A percentile compares a stretch with the other conserved stretches of the same genome.
phyloP scores from a whole-genome alignment of 1,284 basidiomycete species.

The Pseudomicrostroma phylloplanum region DNA sequence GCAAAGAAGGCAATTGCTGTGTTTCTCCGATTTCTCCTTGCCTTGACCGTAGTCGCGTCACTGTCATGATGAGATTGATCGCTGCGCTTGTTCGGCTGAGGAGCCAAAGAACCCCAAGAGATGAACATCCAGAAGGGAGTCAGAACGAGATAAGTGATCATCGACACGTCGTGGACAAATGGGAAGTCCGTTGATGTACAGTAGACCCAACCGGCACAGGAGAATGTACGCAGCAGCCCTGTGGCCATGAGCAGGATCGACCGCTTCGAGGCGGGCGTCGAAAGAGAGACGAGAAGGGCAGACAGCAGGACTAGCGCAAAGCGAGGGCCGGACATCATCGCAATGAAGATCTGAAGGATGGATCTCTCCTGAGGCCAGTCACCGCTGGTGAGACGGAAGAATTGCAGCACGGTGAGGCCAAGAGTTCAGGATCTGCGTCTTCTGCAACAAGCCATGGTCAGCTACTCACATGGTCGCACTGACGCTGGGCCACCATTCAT shows the following conservation, averaged over 20 bases:
- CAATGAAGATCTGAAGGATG: constrained; percentile 83
- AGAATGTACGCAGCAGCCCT: constrained; percentile 70
- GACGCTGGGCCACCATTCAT: constrained; percentile 89
- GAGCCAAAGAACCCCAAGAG: constrained; percentile 31
- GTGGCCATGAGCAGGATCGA: constrained; percentile 56
- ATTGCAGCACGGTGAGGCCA: neutral
- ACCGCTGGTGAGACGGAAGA: constrained; percentile 61
- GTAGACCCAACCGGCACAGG: constrained; percentile 87
- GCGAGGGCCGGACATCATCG: constrained; percentile 65
- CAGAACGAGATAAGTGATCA: constrained; percentile 60
- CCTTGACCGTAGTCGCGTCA: constrained; percentile 20
- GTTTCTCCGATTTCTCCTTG: constrained; percentile 25
- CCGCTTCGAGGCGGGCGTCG: constrained; percentile 20
- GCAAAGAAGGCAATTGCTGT: constrained; percentile 35
- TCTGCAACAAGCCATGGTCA: neutral
- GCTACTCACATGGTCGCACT: constrained; percentile 62
- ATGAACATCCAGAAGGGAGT: constrained; percentile 65
- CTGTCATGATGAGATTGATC: neutral
- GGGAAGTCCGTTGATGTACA: constrained; percentile 74
- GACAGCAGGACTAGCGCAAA: constrained; percentile 70
- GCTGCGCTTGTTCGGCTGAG: constrained; percentile 11
- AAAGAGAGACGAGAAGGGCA: constrained; percentile 51
- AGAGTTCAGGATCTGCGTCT: neutral
- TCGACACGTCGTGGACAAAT: constrained; percentile 76
- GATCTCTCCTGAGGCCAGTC: constrained; percentile 87